A percentile compares a stretch with the other conserved stretches of the same genome.
Evolutionary conservation across 1,284 basidiomycete species (phyloP).

Genomic region (Apiotrichum sp.): DNA sequence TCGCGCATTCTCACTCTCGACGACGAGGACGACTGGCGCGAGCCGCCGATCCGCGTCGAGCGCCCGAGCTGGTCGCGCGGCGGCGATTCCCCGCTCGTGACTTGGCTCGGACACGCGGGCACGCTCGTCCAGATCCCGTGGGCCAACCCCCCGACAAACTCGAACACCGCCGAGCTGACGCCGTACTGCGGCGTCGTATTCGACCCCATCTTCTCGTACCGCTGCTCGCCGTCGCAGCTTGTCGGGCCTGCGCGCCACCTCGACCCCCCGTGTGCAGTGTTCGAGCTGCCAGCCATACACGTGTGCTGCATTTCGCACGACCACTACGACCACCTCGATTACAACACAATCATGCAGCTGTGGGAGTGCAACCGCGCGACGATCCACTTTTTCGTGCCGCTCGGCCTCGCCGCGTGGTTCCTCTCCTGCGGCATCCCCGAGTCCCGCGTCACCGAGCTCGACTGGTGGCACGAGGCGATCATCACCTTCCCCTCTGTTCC

Average conservation of each 20-base stretch:
- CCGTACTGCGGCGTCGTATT: conserved; percentile 35
- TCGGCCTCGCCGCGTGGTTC: conserved; percentile 44
- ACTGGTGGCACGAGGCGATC: conserved; percentile 46
- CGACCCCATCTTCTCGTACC: conserved; percentile 46
- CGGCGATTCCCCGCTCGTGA: conserved; percentile 20
- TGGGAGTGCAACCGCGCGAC: conserved; percentile 38
- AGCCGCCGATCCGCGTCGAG: conserved; percentile 38
- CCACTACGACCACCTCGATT: conserved; percentile 48
- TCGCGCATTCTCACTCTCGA: conserved; percentile 27
- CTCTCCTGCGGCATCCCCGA: conserved; percentile 32
- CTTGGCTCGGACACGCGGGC: conserved; percentile 46
- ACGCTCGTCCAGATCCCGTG: conserved; percentile 41
- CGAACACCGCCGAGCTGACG: conserved; percentile 4
- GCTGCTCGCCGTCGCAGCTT: conserved; percentile 44
- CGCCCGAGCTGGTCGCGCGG: conserved; percentile 27
- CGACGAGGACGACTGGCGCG: conserved; percentile 41
- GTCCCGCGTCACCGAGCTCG: conserved; percentile 41
- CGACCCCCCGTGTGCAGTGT: conserved; percentile 40
- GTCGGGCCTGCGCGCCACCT: conserved; percentile 42
- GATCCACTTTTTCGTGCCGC: conserved; percentile 45
- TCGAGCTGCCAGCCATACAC: conserved; percentile 41
- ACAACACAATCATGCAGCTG: conserved; percentile 43
- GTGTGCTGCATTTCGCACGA: conserved; percentile 44
- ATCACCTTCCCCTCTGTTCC: conserved; percentile 23
- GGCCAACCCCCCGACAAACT: conserved; percentile 14